Evolutionary conservation across 257 asterid genomes (phyloP).

Genomic region (Solanum infundibuliforme): DNA sequence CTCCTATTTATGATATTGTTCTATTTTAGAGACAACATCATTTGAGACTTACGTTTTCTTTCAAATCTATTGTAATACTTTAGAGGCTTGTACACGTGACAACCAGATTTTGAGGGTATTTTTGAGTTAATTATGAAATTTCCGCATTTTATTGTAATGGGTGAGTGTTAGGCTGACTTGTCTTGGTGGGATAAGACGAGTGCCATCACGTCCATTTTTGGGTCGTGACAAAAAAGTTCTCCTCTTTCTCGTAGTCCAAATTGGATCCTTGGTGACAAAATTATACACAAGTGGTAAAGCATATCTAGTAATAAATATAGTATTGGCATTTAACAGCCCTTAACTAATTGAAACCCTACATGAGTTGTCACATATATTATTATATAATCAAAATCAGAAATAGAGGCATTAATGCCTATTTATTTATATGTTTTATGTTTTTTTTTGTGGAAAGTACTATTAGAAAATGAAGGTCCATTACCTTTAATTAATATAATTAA

Average conservation of each 20-base stretch:
- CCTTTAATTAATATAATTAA: no score
- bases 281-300: background rate
- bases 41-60: no score
- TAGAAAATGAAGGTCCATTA: background rate
- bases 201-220: no score
- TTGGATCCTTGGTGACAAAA: background rate
- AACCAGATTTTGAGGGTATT: no score
- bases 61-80: no score
- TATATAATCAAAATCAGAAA: background rate
- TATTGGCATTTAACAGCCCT: background rate
- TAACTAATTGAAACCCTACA: background rate
- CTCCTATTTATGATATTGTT: no score
- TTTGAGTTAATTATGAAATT: no score
- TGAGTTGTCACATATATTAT: background rate
- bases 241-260: background rate
- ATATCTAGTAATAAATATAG: background rate
- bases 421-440: background rate
- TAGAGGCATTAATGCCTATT: background rate
- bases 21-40: no score
- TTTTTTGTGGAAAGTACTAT: background rate
- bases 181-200: no score
- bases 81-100: no score
- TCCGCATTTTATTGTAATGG: no score
- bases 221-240: background rate
- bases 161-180: no score